phyloP scores from a whole-genome alignment of 495 filamentous ascomycete genomes.

The Cladorrhinum samala region DNA sequence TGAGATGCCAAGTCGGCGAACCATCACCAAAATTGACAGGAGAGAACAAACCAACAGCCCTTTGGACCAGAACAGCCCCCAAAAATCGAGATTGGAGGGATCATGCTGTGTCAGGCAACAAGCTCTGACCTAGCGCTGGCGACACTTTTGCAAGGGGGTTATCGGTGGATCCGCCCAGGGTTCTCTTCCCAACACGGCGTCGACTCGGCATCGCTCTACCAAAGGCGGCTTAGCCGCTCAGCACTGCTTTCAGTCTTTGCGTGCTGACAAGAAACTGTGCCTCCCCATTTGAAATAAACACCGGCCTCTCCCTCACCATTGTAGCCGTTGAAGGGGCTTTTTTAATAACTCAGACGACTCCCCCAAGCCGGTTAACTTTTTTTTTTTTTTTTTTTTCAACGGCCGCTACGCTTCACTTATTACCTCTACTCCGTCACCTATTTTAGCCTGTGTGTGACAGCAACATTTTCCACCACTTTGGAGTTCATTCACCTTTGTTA shows the following conservation, averaged over 20 bases:
- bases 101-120: not conserved
- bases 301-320: not conserved
- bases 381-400: not conserved
- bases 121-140: not conserved
- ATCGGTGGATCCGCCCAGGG: not conserved
- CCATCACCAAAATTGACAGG: not conserved
- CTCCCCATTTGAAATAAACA: not conserved
- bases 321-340: too few species aligned
- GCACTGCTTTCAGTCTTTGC: not conserved
- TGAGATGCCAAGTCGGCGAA: too few species aligned
- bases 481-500: not conserved
- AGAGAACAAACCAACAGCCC: too few species aligned
- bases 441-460: not conserved
- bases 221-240: not conserved
- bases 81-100: not conserved
- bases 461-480: not conserved
- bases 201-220: not conserved
- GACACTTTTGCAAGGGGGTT: not conserved
- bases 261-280: not conserved
- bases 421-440: not conserved
- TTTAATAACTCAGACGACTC: too few species aligned
- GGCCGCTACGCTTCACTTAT: not conserved
- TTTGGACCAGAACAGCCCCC: too few species aligned
- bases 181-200: not conserved
- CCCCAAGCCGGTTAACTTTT: not conserved